Conservation (phyloP, 2,329 filamentous ascomycete species). For the Talaromyces sp. region DNA sequence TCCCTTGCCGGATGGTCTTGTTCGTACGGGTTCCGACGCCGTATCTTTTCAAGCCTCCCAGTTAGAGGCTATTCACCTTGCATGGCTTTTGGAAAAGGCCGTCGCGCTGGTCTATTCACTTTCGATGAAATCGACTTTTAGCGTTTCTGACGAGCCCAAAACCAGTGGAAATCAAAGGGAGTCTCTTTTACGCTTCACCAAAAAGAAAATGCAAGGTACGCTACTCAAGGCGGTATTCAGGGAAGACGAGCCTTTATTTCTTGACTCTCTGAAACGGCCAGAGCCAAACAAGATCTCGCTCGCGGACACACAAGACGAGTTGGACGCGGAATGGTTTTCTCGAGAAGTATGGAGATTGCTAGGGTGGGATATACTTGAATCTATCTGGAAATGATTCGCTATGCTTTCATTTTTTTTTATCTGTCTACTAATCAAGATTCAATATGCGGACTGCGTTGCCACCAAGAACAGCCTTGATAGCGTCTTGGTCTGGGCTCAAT, state of each 20-base stretch:
- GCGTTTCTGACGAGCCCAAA: neutral
- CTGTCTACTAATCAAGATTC: constrained; percentile 22
- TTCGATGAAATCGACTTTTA: constrained; percentile 9
- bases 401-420: neutral
- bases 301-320: neutral
- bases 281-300: constrained; percentile 13
- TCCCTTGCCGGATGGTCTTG: constrained; percentile 27
- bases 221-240: constrained; percentile 40
- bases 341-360: constrained; percentile 53
- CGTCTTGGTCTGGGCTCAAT: constrained; percentile 26
- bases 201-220: constrained; percentile 33
- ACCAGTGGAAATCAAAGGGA: neutral
- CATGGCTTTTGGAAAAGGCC: constrained; percentile 29
- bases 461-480: constrained; percentile 34
- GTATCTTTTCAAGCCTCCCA: constrained; percentile 21
- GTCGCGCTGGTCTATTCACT: constrained; percentile 19
- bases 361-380: constrained; percentile 48
- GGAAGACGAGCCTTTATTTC: constrained; percentile 25
- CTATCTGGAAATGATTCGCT: constrained; percentile 7
- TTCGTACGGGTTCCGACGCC: constrained; percentile 13
- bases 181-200: constrained; percentile 19
- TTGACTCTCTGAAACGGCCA: constrained; percentile 14
- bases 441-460: constrained; percentile 42
- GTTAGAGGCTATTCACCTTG: constrained; percentile 31
- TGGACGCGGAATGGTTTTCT: constrained; percentile 48